A percentile compares a stretch with the other conserved stretches of the same genome.
These are phyloP conservation scores for Pythium myriotylum DNA, from an alignment of 352 stramenopile genomes.

Conservation along the genomic window DNA sequence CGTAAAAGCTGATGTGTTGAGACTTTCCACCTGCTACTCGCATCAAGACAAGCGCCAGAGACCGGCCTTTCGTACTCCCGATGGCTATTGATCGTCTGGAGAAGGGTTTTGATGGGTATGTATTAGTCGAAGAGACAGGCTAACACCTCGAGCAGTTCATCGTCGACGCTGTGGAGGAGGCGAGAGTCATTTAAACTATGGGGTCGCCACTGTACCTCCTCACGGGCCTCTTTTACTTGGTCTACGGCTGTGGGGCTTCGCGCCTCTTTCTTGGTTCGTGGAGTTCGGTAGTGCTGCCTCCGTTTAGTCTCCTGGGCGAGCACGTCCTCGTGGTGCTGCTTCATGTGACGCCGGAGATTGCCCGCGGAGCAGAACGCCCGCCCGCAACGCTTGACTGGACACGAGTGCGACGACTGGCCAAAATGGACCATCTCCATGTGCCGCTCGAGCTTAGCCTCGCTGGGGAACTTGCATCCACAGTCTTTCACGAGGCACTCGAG, in stretches of 20 bases:
- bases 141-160: constrained; percentile 3
- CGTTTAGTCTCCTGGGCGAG: no score
- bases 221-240: not conserved
- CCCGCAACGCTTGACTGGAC: constrained; percentile 38
- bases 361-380: constrained; percentile 63
- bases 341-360: constrained; percentile 32
- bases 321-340: not conserved
- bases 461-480: constrained; percentile 22
- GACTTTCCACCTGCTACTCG: no score
- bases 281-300: no score
- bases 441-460: constrained; percentile 17
- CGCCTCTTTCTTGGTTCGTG: not conserved
- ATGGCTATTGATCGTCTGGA: no score
- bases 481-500: constrained; percentile 10
- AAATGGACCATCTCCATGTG: constrained; percentile 18
- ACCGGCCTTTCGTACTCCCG: no score
- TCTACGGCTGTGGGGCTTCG: not conserved
- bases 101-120: no score
- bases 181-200: not conserved
- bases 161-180: not conserved
- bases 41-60: no score
- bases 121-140: constrained; percentile 8
- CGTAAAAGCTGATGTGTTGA: no score
- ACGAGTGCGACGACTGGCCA: constrained; percentile 35
- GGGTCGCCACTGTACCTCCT: not conserved